Evolutionary conservation across 495 filamentous ascomycete genomes (phyloP).

Genomic region (Penicillium canescens): DNA sequence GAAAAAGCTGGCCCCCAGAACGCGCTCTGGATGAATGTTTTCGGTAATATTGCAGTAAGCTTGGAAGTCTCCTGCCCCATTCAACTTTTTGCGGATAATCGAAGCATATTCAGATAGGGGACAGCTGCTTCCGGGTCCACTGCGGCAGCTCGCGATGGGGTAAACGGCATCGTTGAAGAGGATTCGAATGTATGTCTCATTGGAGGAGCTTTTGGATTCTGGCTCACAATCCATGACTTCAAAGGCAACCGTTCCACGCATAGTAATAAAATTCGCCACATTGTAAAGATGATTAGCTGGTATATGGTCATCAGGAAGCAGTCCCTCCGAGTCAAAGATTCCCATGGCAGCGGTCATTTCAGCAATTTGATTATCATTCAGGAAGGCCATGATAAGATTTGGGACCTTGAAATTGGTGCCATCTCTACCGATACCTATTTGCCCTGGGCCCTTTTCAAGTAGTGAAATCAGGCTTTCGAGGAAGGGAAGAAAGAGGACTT

Average conservation of each 20-base stretch:
- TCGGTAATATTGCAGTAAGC: constrained; percentile 44
- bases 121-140: constrained; percentile 49
- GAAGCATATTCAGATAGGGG: constrained; percentile 42
- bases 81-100: constrained; percentile 42
- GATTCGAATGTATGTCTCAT: constrained; percentile 43
- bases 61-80: constrained; percentile 42
- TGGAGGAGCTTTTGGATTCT: constrained; percentile 6
- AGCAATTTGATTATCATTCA: constrained; percentile 61
- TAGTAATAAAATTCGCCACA: constrained; percentile 46
- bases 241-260: constrained; percentile 57
- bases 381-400: constrained; percentile 52
- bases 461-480: constrained; percentile 48
- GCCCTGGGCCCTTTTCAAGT: constrained; percentile 44
- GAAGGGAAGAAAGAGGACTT: constrained; percentile 49
- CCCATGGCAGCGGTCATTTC: constrained; percentile 54
- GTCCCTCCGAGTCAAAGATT: constrained; percentile 49
- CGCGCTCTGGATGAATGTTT: constrained; percentile 26
- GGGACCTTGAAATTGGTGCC: constrained; percentile 40
- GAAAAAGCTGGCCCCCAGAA: constrained; percentile 46
- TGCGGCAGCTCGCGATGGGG: constrained; percentile 43
- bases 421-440: constrained; percentile 39
- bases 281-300: constrained; percentile 22
- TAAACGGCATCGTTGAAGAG: constrained; percentile 58
- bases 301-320: constrained; percentile 40
- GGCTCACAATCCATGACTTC: constrained; percentile 46